Base-by-base conservation (phyloP, 352 stramenopile genomes). In the Globisporangium apiculatum region DNA sequence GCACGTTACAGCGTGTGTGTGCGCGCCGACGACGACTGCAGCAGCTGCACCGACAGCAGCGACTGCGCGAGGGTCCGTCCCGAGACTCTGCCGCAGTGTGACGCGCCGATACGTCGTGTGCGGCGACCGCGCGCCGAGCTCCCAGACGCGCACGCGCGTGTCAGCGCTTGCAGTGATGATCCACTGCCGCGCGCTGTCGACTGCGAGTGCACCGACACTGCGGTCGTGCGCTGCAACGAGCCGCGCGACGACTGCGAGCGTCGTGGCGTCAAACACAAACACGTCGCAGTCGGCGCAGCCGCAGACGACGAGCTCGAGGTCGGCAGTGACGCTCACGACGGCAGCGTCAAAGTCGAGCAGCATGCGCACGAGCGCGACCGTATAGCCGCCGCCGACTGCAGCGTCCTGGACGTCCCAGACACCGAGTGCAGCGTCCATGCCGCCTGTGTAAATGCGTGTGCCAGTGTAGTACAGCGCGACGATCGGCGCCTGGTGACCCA, bases 261-360 rank as follows among this genome's bases (percentile, higher is more conserved):
- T 68, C 8, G 38, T 55, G 11, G 67, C 64, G 17, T 89, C 74
- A 40, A 85, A 90, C 0, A 90, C 57, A 56, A 91, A 87, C 4
- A 93, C 75, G 53, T 85, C 76, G 48, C 81, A 88, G 55, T 90
- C 83, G 0, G 80, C 83, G 45, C 70, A 80, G 0, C 83, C 74
- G 15, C 77, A 87, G 7, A 68, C 79, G 31, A 91, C 40, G 65
- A 75, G 81, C 12, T 77, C 56, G 0, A 58, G 66, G 48, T 89
- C 82, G 0, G 80, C 80, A 48, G 72, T 61, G 6, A 93, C 65
- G 17, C 80, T 87, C 40, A 90, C 70, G n/a, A 93, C 77, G 0
- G 81, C 59, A 47, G 83, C 74, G 49, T 91, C 83, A 60, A 93
- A 93, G 6, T 87, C 73, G 1, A 58, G 75, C 12, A 91, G 54